These are phyloP conservation scores for Ploettnerulaceae sp. DNA, from an alignment of 2,329 filamentous ascomycete species.

Conservation along the genomic window DNA sequence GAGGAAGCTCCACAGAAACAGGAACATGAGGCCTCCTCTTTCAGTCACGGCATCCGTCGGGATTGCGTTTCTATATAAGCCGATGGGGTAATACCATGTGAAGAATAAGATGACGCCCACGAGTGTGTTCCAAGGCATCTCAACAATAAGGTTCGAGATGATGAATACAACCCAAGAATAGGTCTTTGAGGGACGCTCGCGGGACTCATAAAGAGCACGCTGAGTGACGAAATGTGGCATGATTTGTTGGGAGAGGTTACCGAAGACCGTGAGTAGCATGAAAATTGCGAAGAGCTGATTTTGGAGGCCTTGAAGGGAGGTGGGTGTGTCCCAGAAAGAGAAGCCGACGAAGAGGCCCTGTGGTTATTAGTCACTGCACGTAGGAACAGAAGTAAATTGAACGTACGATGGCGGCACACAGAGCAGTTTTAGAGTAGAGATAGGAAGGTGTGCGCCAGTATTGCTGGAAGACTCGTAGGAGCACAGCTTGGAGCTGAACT, in stretches of 20 bases:
- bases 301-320: constrained; percentile 59
- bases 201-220: constrained; percentile 55
- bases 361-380: not conserved
- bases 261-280: constrained; percentile 69
- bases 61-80: constrained; percentile 61
- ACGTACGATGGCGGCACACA: constrained; percentile 25
- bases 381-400: constrained; percentile 36
- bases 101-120: constrained; percentile 72
- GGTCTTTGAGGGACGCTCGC: constrained; percentile 72
- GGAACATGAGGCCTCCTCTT: constrained; percentile 73
- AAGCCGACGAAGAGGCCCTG: constrained; percentile 62
- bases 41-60: constrained; percentile 55
- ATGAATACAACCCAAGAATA: constrained; percentile 69
- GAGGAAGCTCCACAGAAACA: constrained; percentile 71
- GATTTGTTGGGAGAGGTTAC: constrained; percentile 71
- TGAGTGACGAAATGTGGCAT: constrained; percentile 63
- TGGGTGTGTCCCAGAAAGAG: constrained; percentile 61
- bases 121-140: constrained; percentile 75
- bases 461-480: constrained; percentile 55
- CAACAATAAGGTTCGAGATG: constrained; percentile 71
- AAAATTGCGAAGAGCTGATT: constrained; percentile 72
- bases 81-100: constrained; percentile 82
- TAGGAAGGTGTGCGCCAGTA: constrained; percentile 67
- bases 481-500: constrained; percentile 51
- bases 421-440: constrained; percentile 33